A percentile compares a stretch with the other conserved stretches of the same genome.
These are phyloP conservation scores for Hygrophila difformis DNA, from an alignment of 257 asterid species.

Conservation along the genomic window DNA sequence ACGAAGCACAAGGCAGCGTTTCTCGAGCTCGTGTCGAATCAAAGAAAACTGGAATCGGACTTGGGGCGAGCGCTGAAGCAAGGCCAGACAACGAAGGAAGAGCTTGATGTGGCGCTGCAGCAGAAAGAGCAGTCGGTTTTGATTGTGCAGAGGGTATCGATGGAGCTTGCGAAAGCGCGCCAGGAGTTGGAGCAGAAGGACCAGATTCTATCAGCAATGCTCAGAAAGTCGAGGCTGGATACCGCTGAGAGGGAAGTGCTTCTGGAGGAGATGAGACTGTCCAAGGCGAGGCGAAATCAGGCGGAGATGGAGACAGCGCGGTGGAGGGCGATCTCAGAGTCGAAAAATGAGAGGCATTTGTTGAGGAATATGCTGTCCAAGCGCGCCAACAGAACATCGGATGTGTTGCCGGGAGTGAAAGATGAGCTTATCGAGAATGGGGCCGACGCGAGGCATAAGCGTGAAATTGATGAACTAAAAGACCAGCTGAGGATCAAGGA, in stretches of 20 bases:
- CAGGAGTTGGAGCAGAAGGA: slow-evolving; percentile 80
- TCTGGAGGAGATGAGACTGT: slow-evolving; percentile 50
- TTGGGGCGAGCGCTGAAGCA: slow-evolving; percentile 77
- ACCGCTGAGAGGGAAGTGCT: slow-evolving; percentile 69
- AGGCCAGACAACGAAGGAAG: slow-evolving; percentile 62
- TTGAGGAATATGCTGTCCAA: not conserved
- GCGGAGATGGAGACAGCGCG: slow-evolving; percentile 37
- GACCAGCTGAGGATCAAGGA: slow-evolving; percentile 79
- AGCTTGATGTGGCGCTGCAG: slow-evolving; percentile 45
- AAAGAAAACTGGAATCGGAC: slow-evolving; percentile 86
- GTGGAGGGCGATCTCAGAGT: not conserved
- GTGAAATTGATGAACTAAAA: slow-evolving; percentile 69
- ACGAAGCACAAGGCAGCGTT: slow-evolving; percentile 63
- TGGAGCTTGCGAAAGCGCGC: slow-evolving; percentile 54
- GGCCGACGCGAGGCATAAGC: slow-evolving; percentile 14
- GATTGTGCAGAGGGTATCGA: slow-evolving; percentile 56
- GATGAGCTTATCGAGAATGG: too few species aligned
- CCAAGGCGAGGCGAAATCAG: slow-evolving; percentile 51
- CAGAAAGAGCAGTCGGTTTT: slow-evolving; percentile 63
- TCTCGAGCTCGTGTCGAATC: slow-evolving; percentile 82
- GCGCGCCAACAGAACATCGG: slow-evolving; percentile 7
- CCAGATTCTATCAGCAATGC: slow-evolving; percentile 77
- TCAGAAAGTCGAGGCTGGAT: slow-evolving; percentile 75
- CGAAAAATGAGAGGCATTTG: not conserved
- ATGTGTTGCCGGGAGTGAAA: too few species aligned